Evolutionary conservation across 23 red algal genomes (phyloP), one percentile per base, ranked within the genome.

Genomic region (Gracilaria gracilis): DNA sequence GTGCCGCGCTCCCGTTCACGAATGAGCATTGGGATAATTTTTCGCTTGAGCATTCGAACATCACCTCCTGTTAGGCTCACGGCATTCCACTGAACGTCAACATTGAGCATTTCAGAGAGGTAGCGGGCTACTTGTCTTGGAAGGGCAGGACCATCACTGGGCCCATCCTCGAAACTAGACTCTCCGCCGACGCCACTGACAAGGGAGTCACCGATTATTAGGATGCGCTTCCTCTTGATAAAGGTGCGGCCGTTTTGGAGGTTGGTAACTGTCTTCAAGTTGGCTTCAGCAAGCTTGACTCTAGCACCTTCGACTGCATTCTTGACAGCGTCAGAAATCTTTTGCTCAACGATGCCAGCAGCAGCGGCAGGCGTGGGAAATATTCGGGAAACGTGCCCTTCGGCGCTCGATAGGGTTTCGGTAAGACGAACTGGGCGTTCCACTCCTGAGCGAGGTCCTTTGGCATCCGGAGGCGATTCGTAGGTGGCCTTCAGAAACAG

Each of bases 121-220:
- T 80, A 76, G 24, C 89, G 46, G 23, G 94, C 94, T 1, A 96
- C 71, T 46, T 91, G 81, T 25, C 94, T 78, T 19, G 94, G 81
- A 48, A 96, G 83, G 27, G 88, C 87, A 23, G 94, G 94, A 38
- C 94, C 94, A 44, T 89, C 85, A 79, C 88, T 81, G 19, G 73
- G 76, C 27, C 86, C 93, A 79, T 85, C 53, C 21, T 89, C 88
- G 51, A 80, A 95, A 79, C 81, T 89, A 39, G 86, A 95, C 83
- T 78, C 39, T n/a, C 94, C 88, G 7, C 94, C 94, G 17, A 96
- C 94, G 28, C 94, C 94, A 75, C 87, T 96, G 23, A 96, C 94
- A 25, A 96, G 83, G 7, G 86, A 91, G 58, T 96, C 94, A 32
- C 94, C 94, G 19, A 96, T 85, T 36, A 96, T 73, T 46, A 96